These are phyloP conservation scores for Ottelia alismoides DNA, from an alignment of 106 monocot species.

Conservation along the genomic window DNA sequence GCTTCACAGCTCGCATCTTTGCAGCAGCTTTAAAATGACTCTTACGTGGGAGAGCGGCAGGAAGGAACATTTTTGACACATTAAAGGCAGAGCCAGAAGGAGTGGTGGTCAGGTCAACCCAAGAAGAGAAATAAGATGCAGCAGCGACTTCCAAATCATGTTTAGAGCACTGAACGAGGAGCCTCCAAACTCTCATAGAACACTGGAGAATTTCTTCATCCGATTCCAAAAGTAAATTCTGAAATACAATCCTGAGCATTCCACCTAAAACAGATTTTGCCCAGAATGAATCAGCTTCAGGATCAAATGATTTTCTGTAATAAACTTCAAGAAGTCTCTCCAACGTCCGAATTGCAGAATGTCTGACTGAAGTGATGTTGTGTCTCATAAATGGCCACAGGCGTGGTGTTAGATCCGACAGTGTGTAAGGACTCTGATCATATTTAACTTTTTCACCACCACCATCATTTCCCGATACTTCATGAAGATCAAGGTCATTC, in stretches of 20 bases:
- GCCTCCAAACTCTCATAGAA: constrained; percentile 87
- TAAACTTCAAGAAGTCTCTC: constrained; percentile 86
- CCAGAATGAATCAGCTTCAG: constrained; percentile 39
- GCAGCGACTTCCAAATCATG: constrained; percentile 70
- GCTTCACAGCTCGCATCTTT: constrained; percentile 65
- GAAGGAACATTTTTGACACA: constrained; percentile 76
- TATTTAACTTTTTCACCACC: constrained; percentile 16
- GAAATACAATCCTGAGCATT: constrained; percentile 88
- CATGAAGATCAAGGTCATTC: constrained; percentile 68
- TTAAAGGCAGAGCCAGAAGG: constrained; percentile 78
- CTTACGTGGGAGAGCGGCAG: constrained; percentile 76
- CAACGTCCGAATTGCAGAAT: constrained; percentile 96
- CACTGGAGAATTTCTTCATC: constrained; percentile 74
- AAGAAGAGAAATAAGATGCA: constrained; percentile 55
- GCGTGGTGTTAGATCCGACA: constrained; percentile 69
- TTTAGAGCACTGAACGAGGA: constrained; percentile 72
- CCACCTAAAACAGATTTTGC: constrained; percentile 65
- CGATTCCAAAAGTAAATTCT: constrained; percentile 85
- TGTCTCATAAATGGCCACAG: constrained; percentile 99
- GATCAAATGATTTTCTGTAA: constrained; percentile 26
- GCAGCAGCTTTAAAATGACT: constrained; percentile 88
- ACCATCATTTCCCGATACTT: constrained; percentile 36
- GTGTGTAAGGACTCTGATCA: constrained; percentile 60
- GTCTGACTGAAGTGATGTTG: constrained; percentile 80
- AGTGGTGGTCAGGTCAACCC: constrained; percentile 81